Evolutionary conservation across 2,329 filamentous ascomycete species (phyloP), one percentile per base, ranked within the genome.

Genomic region (Colletotrichum sublineola): DNA sequence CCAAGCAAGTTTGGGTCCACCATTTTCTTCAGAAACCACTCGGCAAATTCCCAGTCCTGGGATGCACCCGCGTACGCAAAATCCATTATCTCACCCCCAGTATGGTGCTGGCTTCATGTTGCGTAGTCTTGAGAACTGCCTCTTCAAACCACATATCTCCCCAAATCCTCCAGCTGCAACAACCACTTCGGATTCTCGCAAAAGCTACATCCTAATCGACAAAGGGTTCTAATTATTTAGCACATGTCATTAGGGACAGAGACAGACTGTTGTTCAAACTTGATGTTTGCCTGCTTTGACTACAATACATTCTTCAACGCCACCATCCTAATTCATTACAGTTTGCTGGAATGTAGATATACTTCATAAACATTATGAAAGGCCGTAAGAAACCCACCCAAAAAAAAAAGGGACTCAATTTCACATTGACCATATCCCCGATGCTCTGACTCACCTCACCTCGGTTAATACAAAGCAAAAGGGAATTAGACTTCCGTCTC

Each of bases 401-500:
- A 11, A 42, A n/a, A 40, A 29, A 9, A 29, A 7, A 29, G 11
- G 1, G 20, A 20, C 8, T 33, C 60, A 8, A 14, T 31, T 52
- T 31, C n/a, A 33, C 24, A 12, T 6, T 40, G 9, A 15, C 7
- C 24, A 1, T 63, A 42, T 36, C 5, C 48, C 11, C 46, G 20
- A 15, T 58, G 8, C 24, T 48, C 20, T 8, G 11, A 6, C 15
- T 15, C 1, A 12, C 3, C n/a, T 29, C 9, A 12, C 3, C n/a
- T 29, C 9, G 15, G 15, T 12, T 42, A 1, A 12, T 15, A 53
- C 8, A 46, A 61, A 70, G 11, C 5, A 67, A 63, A 53, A 8
- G 7, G 8, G 12, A n/a, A 52, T 80, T 77, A 89, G 15, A 89
- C 84, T 80, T 94, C 92, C 0, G 94, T 97, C 87, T 97, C 95